These are phyloP conservation scores for Psilocybe sp. DNA, from an alignment of 768 basidiomycete genomes.

Conservation along the genomic window DNA sequence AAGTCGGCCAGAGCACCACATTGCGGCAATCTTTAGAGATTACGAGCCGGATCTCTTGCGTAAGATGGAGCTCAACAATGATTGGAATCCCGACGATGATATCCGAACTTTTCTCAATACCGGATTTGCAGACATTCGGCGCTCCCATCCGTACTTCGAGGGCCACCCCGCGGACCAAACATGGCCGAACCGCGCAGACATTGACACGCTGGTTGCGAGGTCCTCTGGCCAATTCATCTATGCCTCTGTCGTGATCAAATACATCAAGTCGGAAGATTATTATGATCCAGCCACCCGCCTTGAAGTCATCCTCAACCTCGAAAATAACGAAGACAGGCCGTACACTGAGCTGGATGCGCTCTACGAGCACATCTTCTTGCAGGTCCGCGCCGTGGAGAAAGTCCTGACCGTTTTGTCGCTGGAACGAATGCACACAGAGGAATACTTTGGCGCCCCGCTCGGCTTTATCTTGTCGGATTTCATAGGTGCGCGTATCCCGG, in stretches of 20 bases:
- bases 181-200: conserved; percentile 2
- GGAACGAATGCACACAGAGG: too few species aligned
- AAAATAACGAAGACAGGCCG: not conserved
- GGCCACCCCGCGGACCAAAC: not conserved
- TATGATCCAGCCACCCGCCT: conserved; percentile 1
- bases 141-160: not conserved
- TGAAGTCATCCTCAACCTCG: not conserved
- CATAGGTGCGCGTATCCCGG: too few species aligned
- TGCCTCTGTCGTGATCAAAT: conserved; percentile 2
- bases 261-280: not conserved
- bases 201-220: not conserved
- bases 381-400: too few species aligned
- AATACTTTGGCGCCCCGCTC: too few species aligned
- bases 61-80: not conserved
- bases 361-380: conserved; percentile 1
- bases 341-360: conserved; percentile 1
- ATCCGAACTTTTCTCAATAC: not conserved
- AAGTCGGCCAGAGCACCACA: conserved; percentile 6
- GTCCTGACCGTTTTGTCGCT: too few species aligned
- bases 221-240: conserved; percentile 9
- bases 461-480: too few species aligned
- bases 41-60: not conserved
- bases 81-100: not conserved
- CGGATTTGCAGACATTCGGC: not conserved
- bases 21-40: not conserved